Base-by-base conservation (phyloP, 1,284 basidiomycete species). In the Agaricales sp. region DNA sequence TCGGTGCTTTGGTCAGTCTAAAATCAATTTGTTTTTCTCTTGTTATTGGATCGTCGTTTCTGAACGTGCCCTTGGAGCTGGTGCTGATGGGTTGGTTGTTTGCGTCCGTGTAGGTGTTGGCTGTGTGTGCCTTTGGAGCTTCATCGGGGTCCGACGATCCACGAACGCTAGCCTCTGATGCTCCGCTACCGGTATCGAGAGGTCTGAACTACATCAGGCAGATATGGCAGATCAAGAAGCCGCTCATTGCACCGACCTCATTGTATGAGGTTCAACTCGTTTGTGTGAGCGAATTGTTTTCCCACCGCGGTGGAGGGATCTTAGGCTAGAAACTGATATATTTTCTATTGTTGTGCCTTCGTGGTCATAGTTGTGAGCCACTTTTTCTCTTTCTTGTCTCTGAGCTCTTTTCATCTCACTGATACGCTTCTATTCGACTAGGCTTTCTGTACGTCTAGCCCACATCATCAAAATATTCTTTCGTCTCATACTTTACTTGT, bases 241-340 rank as follows among this genome's bases (percentile, higher is more conserved):
- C 61, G 11, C 60, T 69, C 51, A 58, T 74, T 46, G 61, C 65
- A 21, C 63, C 65, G 2, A 68, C 73, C 1, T 63, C 61, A 4
- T 56, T 80, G 22, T 69, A 67, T 52, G 75, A 78, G 49, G 57
- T 80, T 25, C 76, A 78, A 57, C 54, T 62, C 4, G 66, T 64
- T 22, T 44, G 48, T 19, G 62, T 62, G 43, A 43, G 57, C 23
- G 8, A 41, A n/a, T 20, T 41, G 39, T 41, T 41, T 18, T n/a
- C 8, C 30, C 11, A 11, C 8, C 30, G 30, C 30, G 30, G n/a
- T n/a, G n/a, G n/a, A n/a, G n/a, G n/a, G n/a, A n/a, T n/a, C n/a
- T n/a, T n/a, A n/a, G n/a, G n/a, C n/a, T n/a, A n/a, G n/a, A n/a
- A n/a, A n/a, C n/a, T n/a, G n/a, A n/a, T n/a, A n/a, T n/a, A 30